These are phyloP conservation scores for Huntiella decipiens DNA, from an alignment of 2,329 filamentous ascomycete species.

Conservation along the genomic window DNA sequence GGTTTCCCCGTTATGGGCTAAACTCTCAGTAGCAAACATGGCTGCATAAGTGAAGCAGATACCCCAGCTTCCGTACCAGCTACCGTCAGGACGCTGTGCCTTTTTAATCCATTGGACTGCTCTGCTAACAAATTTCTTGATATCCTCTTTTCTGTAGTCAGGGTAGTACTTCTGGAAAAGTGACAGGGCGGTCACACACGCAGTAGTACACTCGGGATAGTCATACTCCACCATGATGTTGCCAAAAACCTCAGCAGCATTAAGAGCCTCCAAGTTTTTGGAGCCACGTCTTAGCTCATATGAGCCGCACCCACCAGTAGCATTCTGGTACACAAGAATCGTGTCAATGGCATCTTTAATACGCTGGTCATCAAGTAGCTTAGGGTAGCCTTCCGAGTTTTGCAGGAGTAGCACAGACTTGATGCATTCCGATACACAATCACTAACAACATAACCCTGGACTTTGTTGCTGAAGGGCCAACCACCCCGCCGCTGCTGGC, in stretches of 20 bases:
- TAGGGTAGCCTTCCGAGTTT: conserved; percentile 54
- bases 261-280: conserved; percentile 62
- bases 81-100: conserved; percentile 62
- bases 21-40: conserved; percentile 86
- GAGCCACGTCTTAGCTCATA: conserved; percentile 75
- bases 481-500: conserved; percentile 76
- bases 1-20: conserved; percentile 63
- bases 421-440: conserved; percentile 81
- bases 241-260: conserved; percentile 91
- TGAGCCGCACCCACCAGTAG: conserved; percentile 67
- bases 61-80: conserved; percentile 95
- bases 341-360: conserved; percentile 82
- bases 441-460: conserved; percentile 89
- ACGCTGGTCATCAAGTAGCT: conserved; percentile 54
- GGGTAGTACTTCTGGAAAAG: conserved; percentile 70
- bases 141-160: conserved; percentile 57
- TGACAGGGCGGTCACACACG: conserved; percentile 71
- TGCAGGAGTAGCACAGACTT: conserved; percentile 78
- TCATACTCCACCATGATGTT: conserved; percentile 98
- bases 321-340: conserved; percentile 77
- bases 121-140: conserved; percentile 49
- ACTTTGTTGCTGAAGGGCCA: conserved; percentile 90
- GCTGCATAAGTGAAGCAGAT: conserved; percentile 95
- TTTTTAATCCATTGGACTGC: conserved; percentile 70
- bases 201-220: conserved; percentile 94